phyloP scores from a whole-genome alignment of 306 rosid genomes.

The Cicer yamashitae region DNA sequence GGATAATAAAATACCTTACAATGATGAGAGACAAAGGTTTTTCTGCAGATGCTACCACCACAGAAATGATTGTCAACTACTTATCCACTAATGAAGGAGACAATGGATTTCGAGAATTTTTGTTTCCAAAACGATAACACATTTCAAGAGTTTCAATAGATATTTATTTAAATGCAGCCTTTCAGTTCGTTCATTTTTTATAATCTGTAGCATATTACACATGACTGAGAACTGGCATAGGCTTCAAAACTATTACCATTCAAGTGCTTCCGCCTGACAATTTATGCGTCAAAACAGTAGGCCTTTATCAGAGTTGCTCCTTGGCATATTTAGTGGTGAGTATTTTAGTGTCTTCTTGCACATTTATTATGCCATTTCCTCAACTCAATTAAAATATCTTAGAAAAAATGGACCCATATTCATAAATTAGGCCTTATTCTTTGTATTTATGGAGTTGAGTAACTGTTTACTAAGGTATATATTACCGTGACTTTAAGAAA shows the following conservation, averaged over 20 bases:
- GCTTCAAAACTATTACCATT: conserved; percentile 31
- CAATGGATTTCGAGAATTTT: conserved; percentile 39
- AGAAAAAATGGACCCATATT: conserved; percentile 2
- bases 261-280: conserved; percentile 13
- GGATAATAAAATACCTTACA: conserved; percentile 45
- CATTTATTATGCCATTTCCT: conserved; percentile 18
- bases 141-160: conserved; percentile 29
- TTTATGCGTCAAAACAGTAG: background rate
- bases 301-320: conserved; percentile 11
- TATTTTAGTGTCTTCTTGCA: conserved; percentile 3
- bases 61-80: conserved; percentile 45
- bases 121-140: conserved; percentile 37
- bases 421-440: background rate
- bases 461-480: background rate
- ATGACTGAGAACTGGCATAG: background rate
- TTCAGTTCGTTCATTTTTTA: background rate
- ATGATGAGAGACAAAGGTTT: conserved; percentile 46
- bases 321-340: conserved; percentile 25
- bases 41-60: conserved; percentile 47
- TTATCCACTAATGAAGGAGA: conserved; percentile 41
- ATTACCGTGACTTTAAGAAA: background rate
- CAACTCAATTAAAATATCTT: conserved; percentile 1
- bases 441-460: conserved; percentile 10
- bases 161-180: conserved; percentile 30
- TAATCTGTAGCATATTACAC: conserved; percentile 10